phyloP scores from a whole-genome alignment of 2,329 filamentous ascomycete genomes.

The Penicillium sp. region DNA sequence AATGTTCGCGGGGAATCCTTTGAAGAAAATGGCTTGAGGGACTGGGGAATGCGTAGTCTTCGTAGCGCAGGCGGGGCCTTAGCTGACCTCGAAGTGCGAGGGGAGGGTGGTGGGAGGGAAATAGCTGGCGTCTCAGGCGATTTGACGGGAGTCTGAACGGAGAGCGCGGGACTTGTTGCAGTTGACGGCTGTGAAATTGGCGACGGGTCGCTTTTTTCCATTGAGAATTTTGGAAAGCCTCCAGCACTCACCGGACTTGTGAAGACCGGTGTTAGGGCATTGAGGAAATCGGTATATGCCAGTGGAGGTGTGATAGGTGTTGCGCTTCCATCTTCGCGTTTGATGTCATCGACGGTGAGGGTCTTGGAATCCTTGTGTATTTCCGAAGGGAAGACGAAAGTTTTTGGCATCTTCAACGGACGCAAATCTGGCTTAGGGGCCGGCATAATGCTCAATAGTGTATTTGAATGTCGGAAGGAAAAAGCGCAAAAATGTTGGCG shows the following conservation, averaged over 20 bases:
- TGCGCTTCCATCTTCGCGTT: slow-evolving; percentile 65
- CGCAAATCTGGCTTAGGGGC: slow-evolving; percentile 39
- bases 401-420: slow-evolving; percentile 46
- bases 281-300: slow-evolving; percentile 91
- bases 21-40: background rate
- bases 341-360: slow-evolving; percentile 61
- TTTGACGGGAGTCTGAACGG: background rate
- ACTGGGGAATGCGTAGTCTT: slow-evolving; percentile 6
- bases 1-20: slow-evolving; percentile 1
- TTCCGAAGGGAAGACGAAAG: slow-evolving; percentile 50
- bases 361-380: slow-evolving; percentile 58
- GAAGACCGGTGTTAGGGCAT: slow-evolving; percentile 69
- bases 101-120: slow-evolving; percentile 57
- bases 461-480: background rate
- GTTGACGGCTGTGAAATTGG: slow-evolving; percentile 21
- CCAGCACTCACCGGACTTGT: slow-evolving; percentile 65
- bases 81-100: background rate
- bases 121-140: slow-evolving; percentile 42
- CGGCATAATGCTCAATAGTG: slow-evolving; percentile 21
- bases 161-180: background rate
- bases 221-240: background rate
- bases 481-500: background rate
- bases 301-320: slow-evolving; percentile 88
- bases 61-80: slow-evolving; percentile 1
- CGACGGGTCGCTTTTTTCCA: slow-evolving; percentile 10